These are phyloP conservation scores for Kwoniella newhampshirensis DNA, from an alignment of 768 basidiomycete species.

Conservation along the genomic window DNA sequence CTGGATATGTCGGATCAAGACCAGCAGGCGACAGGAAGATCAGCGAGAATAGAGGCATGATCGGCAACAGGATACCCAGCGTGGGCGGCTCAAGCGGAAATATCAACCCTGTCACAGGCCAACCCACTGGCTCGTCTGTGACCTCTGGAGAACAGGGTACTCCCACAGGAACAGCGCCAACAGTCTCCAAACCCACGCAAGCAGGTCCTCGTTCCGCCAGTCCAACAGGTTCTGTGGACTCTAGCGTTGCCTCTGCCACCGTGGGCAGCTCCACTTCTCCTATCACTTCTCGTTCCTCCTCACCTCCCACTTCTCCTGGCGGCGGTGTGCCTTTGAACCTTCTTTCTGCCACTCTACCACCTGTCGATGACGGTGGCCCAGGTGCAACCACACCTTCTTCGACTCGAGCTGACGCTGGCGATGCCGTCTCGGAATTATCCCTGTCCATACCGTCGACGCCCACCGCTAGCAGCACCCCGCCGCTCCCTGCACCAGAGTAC, in stretches of 20 bases:
- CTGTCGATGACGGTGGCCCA: conserved; percentile 24
- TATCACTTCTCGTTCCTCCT: conserved; percentile 34
- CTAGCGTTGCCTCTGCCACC: conserved; percentile 15
- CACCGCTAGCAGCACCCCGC: conserved; percentile 17
- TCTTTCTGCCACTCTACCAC: conserved; percentile 37
- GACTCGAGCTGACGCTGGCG: conserved; percentile 42
- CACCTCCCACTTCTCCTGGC: conserved; percentile 37
- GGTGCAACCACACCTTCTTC: conserved; percentile 44
- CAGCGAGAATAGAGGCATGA: conserved; percentile 34
- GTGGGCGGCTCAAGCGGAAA: conserved; percentile 11
- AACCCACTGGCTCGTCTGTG: conserved; percentile 13
- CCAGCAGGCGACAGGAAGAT: conserved; percentile 22
- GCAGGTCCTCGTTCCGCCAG: conserved; percentile 27
- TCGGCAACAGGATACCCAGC: conserved; percentile 41
- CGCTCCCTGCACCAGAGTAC: conserved; percentile 28
- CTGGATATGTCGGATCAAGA: conserved; percentile 20
- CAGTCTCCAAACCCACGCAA: conserved; percentile 5
- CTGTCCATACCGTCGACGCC: conserved; percentile 38
- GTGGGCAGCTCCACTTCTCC: conserved; percentile 26
- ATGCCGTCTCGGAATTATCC: conserved; percentile 29
- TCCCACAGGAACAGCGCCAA: not conserved
- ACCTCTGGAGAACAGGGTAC: not conserved
- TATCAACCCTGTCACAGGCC: conserved; percentile 4
- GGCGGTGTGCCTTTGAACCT: conserved; percentile 18
- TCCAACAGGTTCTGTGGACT: conserved; percentile 39